These are phyloP conservation scores for Fonsecaea nubica DNA, from an alignment of 2,329 filamentous ascomycete species.

Conservation along the genomic window DNA sequence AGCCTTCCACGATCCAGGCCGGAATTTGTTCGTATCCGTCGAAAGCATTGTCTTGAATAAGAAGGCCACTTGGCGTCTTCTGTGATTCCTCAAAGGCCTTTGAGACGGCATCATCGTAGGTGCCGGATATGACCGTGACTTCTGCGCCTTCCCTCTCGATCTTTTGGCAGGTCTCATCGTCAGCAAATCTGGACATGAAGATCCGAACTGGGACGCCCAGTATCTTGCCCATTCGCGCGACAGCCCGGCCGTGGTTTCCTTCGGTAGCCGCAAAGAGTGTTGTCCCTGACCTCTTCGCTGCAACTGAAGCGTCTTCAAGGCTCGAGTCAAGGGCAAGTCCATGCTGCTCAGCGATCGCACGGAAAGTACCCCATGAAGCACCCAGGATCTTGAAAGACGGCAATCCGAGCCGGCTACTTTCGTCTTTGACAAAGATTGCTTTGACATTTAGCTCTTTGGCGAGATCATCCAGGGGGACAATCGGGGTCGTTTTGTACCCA, in stretches of 20 bases:
- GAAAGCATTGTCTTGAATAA: conserved; percentile 74
- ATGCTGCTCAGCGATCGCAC: conserved; percentile 58
- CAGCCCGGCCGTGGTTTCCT: conserved; percentile 77
- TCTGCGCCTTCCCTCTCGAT: conserved; percentile 70
- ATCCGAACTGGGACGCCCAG: conserved; percentile 64
- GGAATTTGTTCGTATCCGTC: conserved; percentile 71
- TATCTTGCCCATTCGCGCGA: conserved; percentile 70
- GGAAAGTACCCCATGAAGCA: conserved; percentile 74
- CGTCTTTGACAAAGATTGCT: conserved; percentile 72
- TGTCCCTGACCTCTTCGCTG: conserved; percentile 45
- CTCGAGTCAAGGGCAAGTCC: conserved; percentile 52
- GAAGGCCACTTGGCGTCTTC: conserved; percentile 46
- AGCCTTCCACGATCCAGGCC: conserved; percentile 78
- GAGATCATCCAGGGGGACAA: conserved; percentile 61
- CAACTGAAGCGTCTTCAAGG: conserved; percentile 53
- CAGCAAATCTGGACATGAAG: conserved; percentile 65
- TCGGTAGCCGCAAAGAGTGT: conserved; percentile 71
- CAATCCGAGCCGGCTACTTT: conserved; percentile 70
- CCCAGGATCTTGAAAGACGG: conserved; percentile 82
- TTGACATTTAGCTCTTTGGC: conserved; percentile 65
- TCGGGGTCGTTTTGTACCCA: conserved; percentile 61
- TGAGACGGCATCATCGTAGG: conserved; percentile 69
- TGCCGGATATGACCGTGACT: conserved; percentile 58
- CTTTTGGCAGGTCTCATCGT: conserved; percentile 57
- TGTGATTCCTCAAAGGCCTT: conserved; percentile 52